Evolutionary conservation across 1,284 basidiomycete genomes (phyloP), one percentile per base, ranked within the genome.

Genomic region (Trichosporon asahii): DNA sequence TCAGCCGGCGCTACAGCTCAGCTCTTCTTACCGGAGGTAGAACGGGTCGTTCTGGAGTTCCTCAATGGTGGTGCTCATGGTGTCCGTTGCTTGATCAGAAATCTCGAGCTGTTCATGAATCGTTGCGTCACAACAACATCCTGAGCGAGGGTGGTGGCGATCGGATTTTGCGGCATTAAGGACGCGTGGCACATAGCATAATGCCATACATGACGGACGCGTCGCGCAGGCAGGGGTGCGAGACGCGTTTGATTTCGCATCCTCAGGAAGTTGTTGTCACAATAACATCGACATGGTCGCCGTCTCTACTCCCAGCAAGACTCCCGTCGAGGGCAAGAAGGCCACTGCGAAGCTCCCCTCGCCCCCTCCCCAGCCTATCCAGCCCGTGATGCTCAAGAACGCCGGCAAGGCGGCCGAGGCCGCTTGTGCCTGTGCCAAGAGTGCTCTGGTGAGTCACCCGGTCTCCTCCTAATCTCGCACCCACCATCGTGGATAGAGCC

Each of bases 11-110:
- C 33, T 18, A 25, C 33, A 15, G 23, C 23, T 6, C 8, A 12
- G 23, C 86, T 27, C 83, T 4, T 6, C 40, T 44, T 44, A 92
- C 92, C 93, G 88, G 74, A 94, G 87, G 85, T 95, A 95, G 85
- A 94, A 91, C 15, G 90, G 90, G 79, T 91, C 90, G 77, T 87
- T 79, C 70, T 83, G 81, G 33, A 82, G 75, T 35, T 81, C 78
- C 35, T 73, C 70, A 25, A 70, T 60, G 37, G 23, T 46, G 33
- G 27, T 9, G 15, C 35, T 12, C 27, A 37, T 37, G n/a, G 18
- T 64, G 40, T 29, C 35, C n/a, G n/a, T n/a, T n/a, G n/a, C n/a
- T n/a, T n/a, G n/a, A n/a, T n/a, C n/a, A n/a, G n/a, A n/a, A n/a
- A n/a, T n/a, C n/a, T n/a, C n/a, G n/a, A n/a, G 29, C 8, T 40